phyloP scores from a whole-genome alignment of 768 basidiomycete genomes.

The Holtermannia corniformis region DNA sequence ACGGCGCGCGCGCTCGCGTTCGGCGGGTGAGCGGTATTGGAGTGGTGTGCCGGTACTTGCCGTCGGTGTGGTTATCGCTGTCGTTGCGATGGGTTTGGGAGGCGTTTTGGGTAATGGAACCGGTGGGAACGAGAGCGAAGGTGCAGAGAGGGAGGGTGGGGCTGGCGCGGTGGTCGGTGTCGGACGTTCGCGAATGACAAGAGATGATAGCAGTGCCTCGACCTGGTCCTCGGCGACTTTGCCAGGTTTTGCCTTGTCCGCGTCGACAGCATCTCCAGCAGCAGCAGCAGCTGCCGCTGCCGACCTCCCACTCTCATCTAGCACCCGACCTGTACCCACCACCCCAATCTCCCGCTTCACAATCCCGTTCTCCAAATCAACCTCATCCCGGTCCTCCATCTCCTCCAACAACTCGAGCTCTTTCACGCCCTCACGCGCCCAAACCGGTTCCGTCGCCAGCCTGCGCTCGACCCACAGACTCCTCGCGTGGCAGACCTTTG shows the following conservation, averaged over 20 bases:
- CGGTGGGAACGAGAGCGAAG: neutral
- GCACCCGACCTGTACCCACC: neutral
- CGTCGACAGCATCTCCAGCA: neutral
- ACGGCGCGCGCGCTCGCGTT: neutral
- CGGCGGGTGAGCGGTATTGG: neutral
- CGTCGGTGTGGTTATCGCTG: neutral
- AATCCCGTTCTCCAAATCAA: constrained; percentile 5
- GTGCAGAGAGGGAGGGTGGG: constrained; percentile 1
- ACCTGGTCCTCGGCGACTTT: neutral
- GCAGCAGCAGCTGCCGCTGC: no score
- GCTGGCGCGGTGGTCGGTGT: constrained; percentile 6
- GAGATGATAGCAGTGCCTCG: constrained; percentile 8
- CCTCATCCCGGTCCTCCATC: constrained; percentile 21
- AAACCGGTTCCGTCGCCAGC: constrained; percentile 19
- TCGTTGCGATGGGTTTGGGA: neutral
- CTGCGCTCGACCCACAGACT: constrained; percentile 27
- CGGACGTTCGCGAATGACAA: constrained; percentile 16
- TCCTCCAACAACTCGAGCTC: constrained; percentile 29
- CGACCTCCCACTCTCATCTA: neutral
- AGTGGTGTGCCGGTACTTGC: neutral
- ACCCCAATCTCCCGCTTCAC: neutral
- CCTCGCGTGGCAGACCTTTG: constrained; percentile 16
- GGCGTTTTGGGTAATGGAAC: neutral
- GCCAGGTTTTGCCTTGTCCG: neutral
- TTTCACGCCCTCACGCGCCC: constrained; percentile 11